Percentiles rank a stretch among this genome's conserved stretches.
phyloP scores from a whole-genome alignment of 352 stramenopile species.

The Globisporangium alternatum region DNA sequence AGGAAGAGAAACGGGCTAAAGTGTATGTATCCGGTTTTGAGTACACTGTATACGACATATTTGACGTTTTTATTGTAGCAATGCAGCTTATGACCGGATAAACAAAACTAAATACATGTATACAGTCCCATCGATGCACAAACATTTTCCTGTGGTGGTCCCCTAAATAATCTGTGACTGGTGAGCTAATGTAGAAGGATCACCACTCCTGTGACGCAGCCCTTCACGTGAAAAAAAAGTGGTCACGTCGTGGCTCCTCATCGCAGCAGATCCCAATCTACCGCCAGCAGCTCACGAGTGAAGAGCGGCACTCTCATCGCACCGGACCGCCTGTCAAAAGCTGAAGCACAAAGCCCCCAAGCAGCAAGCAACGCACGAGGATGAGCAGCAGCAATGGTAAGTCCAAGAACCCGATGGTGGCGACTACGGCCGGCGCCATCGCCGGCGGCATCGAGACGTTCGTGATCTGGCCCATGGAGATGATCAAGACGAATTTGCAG shows the following conservation, averaged over 20 bases:
- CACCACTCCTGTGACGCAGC: neutral
- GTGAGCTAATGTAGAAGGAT: neutral
- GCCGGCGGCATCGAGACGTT: constrained; percentile 88
- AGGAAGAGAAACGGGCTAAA: neutral
- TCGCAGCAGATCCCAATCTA: constrained; percentile 3
- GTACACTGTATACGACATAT: neutral
- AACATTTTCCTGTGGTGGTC: constrained; percentile 8
- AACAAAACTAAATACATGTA: too few relatives aligned
- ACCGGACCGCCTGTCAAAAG: neutral
- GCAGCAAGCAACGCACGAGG: neutral
- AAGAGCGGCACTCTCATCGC: neutral
- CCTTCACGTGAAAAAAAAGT: constrained; percentile 4
- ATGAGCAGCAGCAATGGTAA: constrained; percentile 40
- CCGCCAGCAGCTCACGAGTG: neutral
- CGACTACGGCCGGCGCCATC: constrained; percentile 79
- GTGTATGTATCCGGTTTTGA: neutral
- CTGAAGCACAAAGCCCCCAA: neutral
- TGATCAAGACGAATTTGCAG: constrained; percentile 95
- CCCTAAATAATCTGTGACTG: constrained; percentile 1
- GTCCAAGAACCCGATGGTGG: constrained; percentile 78
- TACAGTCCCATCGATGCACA: neutral
- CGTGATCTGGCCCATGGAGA: constrained; percentile 92
- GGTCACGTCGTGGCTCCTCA: neutral
- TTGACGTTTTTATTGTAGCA: neutral
- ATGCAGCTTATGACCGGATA: neutral